Percentiles rank a stretch among this genome's conserved stretches.
phyloP scores from a whole-genome alignment of 2,329 filamentous ascomycete genomes.

The Pyricularia sp. region DNA sequence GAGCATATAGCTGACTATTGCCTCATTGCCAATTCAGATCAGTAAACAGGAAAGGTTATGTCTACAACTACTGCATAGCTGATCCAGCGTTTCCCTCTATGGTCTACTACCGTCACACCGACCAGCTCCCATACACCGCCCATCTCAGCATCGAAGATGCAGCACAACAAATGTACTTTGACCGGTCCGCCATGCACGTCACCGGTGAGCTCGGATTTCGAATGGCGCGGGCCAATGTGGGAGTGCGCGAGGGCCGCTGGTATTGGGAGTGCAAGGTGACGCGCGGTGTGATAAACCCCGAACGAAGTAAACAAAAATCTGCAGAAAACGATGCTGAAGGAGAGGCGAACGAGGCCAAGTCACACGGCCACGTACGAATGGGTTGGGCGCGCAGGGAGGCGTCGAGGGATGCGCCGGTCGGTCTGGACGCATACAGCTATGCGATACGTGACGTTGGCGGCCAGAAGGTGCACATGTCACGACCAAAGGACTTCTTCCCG shows the following conservation, averaged over 20 bases:
- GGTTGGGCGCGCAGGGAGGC: conserved; percentile 80
- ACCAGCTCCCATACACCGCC: conserved; percentile 72
- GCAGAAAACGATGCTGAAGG: conserved; percentile 15
- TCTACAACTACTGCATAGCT: conserved; percentile 84
- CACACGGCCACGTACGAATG: conserved; percentile 63
- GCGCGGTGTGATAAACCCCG: conserved; percentile 50
- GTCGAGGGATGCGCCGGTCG: conserved; percentile 72
- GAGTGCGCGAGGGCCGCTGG: conserved; percentile 77
- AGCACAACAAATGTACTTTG: conserved; percentile 75
- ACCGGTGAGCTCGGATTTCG: conserved; percentile 91
- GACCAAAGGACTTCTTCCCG: conserved; percentile 82
- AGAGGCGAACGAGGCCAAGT: conserved; percentile 20
- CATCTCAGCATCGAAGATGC: conserved; percentile 91
- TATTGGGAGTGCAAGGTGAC: conserved; percentile 94
- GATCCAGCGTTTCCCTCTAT: conserved; percentile 80
- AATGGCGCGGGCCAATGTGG: conserved; percentile 83
- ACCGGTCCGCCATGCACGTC: conserved; percentile 63
- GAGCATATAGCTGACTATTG: neutral
- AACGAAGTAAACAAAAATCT: conserved; percentile 14
- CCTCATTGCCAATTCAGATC: conserved; percentile 29
- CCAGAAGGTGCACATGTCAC: conserved; percentile 87
- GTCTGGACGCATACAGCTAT: conserved; percentile 89
- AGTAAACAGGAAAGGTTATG: conserved; percentile 61
- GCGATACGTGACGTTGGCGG: conserved; percentile 83
- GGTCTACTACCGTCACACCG: conserved; percentile 82